Conservation (phyloP, 2,329 filamentous ascomycete genomes). For the Colletotrichum incanum region DNA sequence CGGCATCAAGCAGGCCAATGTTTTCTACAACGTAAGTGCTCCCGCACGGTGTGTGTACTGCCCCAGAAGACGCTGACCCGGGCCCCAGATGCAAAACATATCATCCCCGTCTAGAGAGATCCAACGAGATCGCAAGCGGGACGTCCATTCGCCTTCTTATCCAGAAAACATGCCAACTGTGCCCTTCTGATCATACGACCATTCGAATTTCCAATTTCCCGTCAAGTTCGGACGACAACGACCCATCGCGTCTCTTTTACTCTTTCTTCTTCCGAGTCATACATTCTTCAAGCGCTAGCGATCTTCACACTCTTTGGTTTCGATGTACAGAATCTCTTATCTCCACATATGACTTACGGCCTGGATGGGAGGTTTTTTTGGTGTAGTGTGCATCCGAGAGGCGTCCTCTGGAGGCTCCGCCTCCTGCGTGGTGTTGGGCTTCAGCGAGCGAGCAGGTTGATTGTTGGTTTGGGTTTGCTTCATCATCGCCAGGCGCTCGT, state of each 20-base stretch:
- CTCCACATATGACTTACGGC: not conserved
- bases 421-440: not conserved
- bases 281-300: constrained; percentile 14
- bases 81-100: constrained; percentile 26
- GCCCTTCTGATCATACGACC: not conserved
- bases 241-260: not conserved
- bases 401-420: constrained; percentile 21
- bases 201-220: not conserved
- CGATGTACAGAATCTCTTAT: not conserved
- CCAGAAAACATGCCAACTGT: not conserved
- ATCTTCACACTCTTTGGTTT: not conserved
- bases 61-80: not conserved
- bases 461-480: too few species aligned
- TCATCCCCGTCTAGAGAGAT: constrained; percentile 41
- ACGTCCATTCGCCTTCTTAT: not conserved
- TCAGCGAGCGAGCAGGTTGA: not conserved
- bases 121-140: constrained; percentile 33
- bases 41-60: not conserved
- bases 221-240: not conserved
- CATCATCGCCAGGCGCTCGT: not conserved
- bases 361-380: not conserved
- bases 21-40: constrained; percentile 44
- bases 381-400: constrained; percentile 2
- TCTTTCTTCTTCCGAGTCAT: not conserved
- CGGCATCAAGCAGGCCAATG: constrained; percentile 45